Evolutionary conservation across 78 protist genomes (phyloP).

Genomic region (Polysphondylium violaceum): DNA sequence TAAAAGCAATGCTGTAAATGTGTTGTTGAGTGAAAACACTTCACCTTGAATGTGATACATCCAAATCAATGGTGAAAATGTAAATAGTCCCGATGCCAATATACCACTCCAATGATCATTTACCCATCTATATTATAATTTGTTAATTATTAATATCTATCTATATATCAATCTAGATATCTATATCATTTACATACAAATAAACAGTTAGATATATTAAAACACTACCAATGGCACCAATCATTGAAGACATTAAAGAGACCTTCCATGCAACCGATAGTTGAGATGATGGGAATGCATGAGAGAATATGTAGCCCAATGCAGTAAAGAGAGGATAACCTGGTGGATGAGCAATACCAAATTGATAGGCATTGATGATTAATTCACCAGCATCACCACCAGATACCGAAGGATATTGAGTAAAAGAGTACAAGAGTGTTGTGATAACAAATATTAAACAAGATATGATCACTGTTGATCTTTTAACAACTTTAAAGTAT

Average conservation of each 20-base stretch:
- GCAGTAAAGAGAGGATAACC: constrained; percentile 88
- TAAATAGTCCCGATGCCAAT: constrained; percentile 59
- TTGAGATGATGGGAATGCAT: background rate
- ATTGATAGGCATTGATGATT: constrained; percentile 56
- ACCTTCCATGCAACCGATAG: constrained; percentile 54
- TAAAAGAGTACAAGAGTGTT: constrained; percentile 54
- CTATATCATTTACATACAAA: constrained; percentile 27
- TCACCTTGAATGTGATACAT: constrained; percentile 85
- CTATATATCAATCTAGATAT: background rate
- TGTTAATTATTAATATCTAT: background rate
- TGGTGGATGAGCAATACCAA: constrained; percentile 90
- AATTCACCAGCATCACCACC: constrained; percentile 93
- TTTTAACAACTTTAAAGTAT: background rate
- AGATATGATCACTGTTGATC: background rate
- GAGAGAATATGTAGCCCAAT: constrained; percentile 50
- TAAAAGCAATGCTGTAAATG: constrained; percentile 52
- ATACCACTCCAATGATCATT: constrained; percentile 48
- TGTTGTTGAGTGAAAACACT: constrained; percentile 90
- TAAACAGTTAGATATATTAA: constrained; percentile 47
- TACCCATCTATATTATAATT: constrained; percentile 19
- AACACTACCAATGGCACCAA: constrained; percentile 23
- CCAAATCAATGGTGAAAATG: constrained; percentile 87
- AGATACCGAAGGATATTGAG: constrained; percentile 84
- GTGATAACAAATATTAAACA: constrained; percentile 19
- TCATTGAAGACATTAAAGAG: constrained; percentile 63